A percentile compares a stretch with the other conserved stretches of the same genome.
Evolutionary conservation across 106 monocot genomes (phyloP).

Genomic region (Xerophyta viscosa): DNA sequence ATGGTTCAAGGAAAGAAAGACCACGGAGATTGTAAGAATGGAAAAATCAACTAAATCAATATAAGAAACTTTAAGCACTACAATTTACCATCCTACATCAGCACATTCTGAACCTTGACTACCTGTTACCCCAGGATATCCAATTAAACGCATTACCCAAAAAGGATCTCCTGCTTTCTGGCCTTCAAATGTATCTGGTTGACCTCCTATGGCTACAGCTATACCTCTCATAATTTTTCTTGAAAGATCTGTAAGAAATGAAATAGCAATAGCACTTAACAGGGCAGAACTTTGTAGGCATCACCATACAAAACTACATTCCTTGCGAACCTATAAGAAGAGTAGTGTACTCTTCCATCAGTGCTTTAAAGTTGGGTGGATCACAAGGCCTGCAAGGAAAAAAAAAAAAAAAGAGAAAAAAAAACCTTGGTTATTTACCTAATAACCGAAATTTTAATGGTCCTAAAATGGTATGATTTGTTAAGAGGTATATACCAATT

Average conservation of each 20-base stretch:
- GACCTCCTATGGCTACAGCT: slow-evolving; percentile 77
- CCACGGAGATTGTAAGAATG: background rate
- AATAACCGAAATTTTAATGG: too few relatives aligned
- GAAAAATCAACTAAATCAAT: too few relatives aligned
- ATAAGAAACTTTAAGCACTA: background rate
- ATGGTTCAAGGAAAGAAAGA: slow-evolving; percentile 7
- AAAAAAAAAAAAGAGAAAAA: background rate
- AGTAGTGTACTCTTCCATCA: slow-evolving; percentile 62
- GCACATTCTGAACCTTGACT: slow-evolving; percentile 11
- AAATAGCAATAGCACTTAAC: background rate
- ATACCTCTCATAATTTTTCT: slow-evolving; percentile 95
- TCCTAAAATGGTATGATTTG: too few relatives aligned
- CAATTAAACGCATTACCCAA: slow-evolving; percentile 81
- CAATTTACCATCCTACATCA: slow-evolving; percentile 78
- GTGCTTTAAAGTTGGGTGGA: slow-evolving; percentile 50
- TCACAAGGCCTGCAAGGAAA: slow-evolving; percentile 56
- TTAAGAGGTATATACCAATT: too few relatives aligned
- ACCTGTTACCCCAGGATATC: slow-evolving; percentile 64
- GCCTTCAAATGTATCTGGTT: slow-evolving; percentile 76
- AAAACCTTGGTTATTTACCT: too few relatives aligned
- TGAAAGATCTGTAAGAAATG: slow-evolving; percentile 58
- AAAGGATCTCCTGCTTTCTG: slow-evolving; percentile 72
- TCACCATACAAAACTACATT: too few relatives aligned
- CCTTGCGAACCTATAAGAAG: slow-evolving; percentile 49
- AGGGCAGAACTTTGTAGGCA: too few relatives aligned